Percentiles rank a stretch among this genome's conserved stretches.
Conservation (phyloP, 331 rosid genomes). For the Malus hybrid region DNA sequence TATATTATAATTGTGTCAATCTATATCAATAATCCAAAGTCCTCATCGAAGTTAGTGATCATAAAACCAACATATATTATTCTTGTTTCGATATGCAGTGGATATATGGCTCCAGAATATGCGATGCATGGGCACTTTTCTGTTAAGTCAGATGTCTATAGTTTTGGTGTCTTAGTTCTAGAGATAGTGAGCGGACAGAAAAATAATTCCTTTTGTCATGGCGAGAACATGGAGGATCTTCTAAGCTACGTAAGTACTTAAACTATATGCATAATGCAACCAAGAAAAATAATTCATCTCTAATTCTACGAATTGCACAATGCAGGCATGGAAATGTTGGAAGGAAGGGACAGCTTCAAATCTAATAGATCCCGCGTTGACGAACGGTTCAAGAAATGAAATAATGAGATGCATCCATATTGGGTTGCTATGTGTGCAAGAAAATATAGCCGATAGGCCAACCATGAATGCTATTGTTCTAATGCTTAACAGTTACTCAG, state of each 20-base stretch:
- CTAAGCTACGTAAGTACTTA: conserved; percentile 28
- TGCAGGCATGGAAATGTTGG: conserved; percentile 49
- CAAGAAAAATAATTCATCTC: too few species aligned
- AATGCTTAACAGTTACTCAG: conserved; percentile 30
- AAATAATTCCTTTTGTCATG: neutral
- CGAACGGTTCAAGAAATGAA: conserved; percentile 15
- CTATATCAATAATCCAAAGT: too few species aligned
- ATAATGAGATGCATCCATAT: conserved; percentile 41
- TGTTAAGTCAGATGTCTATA: conserved; percentile 31
- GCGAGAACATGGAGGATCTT: conserved; percentile 9
- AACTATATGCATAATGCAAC: too few species aligned
- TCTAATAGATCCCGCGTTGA: conserved; percentile 30
- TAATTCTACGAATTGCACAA: neutral
- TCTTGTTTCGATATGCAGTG: conserved; percentile 4
- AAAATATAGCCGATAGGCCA: conserved; percentile 32
- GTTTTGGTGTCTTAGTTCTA: conserved; percentile 38
- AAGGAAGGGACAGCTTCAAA: conserved; percentile 22
- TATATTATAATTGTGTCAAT: neutral
- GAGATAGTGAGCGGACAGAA: conserved; percentile 33
- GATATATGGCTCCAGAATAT: conserved; percentile 51
- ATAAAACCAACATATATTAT: too few species aligned
- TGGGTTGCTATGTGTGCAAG: conserved; percentile 53
- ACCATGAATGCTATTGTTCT: conserved; percentile 26
- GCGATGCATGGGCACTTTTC: conserved; percentile 27
- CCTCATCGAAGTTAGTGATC: too few species aligned